A percentile compares a stretch with the other conserved stretches of the same genome.
These are phyloP conservation scores for Lipomyces spencermartinsiae DNA, from an alignment of 805 yeast species.

Conservation along the genomic window DNA sequence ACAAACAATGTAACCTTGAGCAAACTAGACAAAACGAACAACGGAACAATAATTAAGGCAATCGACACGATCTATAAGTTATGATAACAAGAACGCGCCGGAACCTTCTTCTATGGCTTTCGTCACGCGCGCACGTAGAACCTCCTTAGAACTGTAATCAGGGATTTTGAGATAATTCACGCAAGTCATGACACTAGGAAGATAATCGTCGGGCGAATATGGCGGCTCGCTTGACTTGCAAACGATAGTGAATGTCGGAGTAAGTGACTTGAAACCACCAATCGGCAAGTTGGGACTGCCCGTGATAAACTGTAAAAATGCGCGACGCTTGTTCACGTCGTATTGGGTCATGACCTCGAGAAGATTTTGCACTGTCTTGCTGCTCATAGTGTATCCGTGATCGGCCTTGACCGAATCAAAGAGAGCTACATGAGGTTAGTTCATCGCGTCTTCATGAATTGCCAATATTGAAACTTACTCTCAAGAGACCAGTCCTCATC, in stretches of 20 bases:
- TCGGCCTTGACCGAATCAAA: conserved; percentile 73
- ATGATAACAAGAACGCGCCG: conserved; percentile 49
- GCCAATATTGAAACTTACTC: conserved; percentile 39
- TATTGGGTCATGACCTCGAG: conserved; percentile 68
- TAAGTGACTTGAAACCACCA: conserved; percentile 86
- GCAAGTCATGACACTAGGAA: conserved; percentile 98
- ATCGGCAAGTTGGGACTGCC: conserved; percentile 93
- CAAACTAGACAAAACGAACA: not conserved
- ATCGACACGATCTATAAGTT: conserved; percentile 1
- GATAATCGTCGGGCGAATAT: conserved; percentile 70
- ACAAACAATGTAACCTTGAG: conserved; percentile 1
- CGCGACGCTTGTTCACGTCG: conserved; percentile 61
- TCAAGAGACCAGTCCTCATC: conserved; percentile 80
- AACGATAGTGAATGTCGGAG: conserved; percentile 87
- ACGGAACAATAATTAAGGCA: not conserved
- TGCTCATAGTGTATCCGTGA: conserved; percentile 83
- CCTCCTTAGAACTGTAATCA: conserved; percentile 66
- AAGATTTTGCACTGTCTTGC: conserved; percentile 64
- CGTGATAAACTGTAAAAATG: conserved; percentile 84
- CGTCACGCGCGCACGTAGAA: conserved; percentile 62
- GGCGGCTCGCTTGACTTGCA: conserved; percentile 76
- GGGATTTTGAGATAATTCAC: conserved; percentile 93
- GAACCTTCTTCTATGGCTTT: conserved; percentile 89
- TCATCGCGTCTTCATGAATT: conserved; percentile 39
- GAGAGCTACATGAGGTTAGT: conserved; percentile 53